A percentile compares a stretch with the other conserved stretches of the same genome.
These are phyloP conservation scores for Collybia mongolica DNA, from an alignment of 768 basidiomycete genomes.

Conservation along the genomic window DNA sequence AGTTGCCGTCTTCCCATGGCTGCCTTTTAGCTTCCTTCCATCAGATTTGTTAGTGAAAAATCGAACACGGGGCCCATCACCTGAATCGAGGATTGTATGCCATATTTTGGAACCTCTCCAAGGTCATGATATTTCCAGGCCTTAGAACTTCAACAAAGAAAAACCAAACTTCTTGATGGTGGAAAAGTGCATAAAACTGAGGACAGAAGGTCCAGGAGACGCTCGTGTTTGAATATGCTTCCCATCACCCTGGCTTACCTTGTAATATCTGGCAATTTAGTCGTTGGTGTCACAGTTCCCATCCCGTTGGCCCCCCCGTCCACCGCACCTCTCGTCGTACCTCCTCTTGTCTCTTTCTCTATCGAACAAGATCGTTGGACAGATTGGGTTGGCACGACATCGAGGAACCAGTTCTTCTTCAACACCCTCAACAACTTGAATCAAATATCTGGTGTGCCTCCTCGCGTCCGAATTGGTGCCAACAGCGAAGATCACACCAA, in stretches of 20 bases:
- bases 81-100: no score
- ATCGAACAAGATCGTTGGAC: constrained; percentile 69
- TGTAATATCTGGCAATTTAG: constrained; percentile 2
- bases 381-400: constrained; percentile 56
- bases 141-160: no score
- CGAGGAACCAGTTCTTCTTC: constrained; percentile 55
- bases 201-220: no score
- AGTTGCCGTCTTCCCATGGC: no score
- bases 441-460: constrained; percentile 43
- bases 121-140: no score
- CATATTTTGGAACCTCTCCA: no score
- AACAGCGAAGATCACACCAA: constrained; percentile 56
- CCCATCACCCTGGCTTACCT: constrained; percentile 4
- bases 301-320: constrained; percentile 8
- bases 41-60: no score
- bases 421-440: constrained; percentile 55
- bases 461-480: constrained; percentile 57
- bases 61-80: no score
- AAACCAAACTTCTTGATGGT: no score
- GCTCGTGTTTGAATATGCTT: background rate
- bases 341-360: constrained; percentile 41
- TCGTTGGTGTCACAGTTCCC: constrained; percentile 5
- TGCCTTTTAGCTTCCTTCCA: no score
- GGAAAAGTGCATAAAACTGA: no score
- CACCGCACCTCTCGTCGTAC: constrained; percentile 8